Evolutionary conservation across 2,329 filamentous ascomycete genomes (phyloP), one percentile per base, ranked within the genome.

Genomic region (Ophiostoma piceae): DNA sequence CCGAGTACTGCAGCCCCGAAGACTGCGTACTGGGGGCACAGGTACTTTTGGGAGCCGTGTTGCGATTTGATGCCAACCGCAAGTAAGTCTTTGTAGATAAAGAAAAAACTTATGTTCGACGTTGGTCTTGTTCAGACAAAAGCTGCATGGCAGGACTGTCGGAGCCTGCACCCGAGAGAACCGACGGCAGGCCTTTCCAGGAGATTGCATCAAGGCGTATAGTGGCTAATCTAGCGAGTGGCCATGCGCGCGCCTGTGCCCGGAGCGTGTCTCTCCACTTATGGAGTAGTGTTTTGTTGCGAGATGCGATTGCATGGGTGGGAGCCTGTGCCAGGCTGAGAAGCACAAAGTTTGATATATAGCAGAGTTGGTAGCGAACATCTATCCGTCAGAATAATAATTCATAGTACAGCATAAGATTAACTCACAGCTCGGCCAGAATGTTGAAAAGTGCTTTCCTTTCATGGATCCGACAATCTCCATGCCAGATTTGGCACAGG

Each of bases 1-100:
- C 77, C 7, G 76, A 74, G 67, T 79, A 76, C 66, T 79, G 76
- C 32, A 77, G 74, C n/a, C 75, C 77, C 0, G 76, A 79, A 66
- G 77, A 80, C 67, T 81, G 76, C 54, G 72, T 75, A 3, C 69
- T 75, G 14, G 76, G 77, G 14, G 72, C 77, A 1, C 77, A 78
- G 43, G 71, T 75, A 9, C 71, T 78, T 29, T 71, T 78, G 12
- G 75, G 76, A 1, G 74, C 74, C 4, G 74, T 74, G 1, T 26
- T 76, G 43, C 67, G 74, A 8, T 76, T 71, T 64, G 75, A 76
- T 54, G 69, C 70, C 1, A 64, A 35, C 2, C n/a, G 69, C 2
- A n/a, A n/a, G n/a, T n/a, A n/a, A n/a, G n/a, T n/a, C 26, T 29
- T 29, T 29, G 26, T 29, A 29, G 26, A 29, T 29, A 22, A 14